Percentiles rank a stretch among this genome's conserved stretches.
Evolutionary conservation across 345 rosid species (phyloP).

Genomic region (Excoecaria cochinchinensis): DNA sequence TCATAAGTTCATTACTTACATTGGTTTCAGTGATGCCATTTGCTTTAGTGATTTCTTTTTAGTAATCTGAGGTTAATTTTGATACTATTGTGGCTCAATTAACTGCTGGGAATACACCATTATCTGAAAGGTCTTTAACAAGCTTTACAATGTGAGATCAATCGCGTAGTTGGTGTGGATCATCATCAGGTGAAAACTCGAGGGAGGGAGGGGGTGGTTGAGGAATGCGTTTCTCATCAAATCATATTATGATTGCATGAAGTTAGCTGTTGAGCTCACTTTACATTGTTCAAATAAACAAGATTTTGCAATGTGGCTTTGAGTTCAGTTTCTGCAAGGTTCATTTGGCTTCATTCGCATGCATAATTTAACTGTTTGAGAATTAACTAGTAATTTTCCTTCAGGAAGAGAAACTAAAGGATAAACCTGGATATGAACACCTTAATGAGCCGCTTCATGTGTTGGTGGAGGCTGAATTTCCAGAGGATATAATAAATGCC

Average conservation of each 20-base stretch:
- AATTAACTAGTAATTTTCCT: constrained; percentile 10
- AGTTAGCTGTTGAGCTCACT: not conserved
- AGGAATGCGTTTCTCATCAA: not conserved
- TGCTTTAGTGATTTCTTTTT: not conserved
- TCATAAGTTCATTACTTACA: not conserved
- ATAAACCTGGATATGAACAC: constrained; percentile 93
- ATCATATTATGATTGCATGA: not conserved
- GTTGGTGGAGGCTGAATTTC: constrained; percentile 89
- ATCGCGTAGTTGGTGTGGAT: too few relatives aligned
- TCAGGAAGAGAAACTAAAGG: constrained; percentile 90
- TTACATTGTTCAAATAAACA: not conserved
- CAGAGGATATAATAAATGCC: constrained; percentile 69
- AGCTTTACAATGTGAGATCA: too few relatives aligned
- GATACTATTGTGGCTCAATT: not conserved
- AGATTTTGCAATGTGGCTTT: not conserved
- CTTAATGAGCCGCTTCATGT: constrained; percentile 85
- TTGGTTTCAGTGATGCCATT: not conserved
- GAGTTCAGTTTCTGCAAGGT: not conserved
- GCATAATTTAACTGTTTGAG: constrained; percentile 7
- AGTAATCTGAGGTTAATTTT: not conserved
- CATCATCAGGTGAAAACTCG: too few relatives aligned
- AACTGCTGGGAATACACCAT: too few relatives aligned
- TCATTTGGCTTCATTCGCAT: not conserved
- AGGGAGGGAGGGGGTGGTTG: too few relatives aligned
- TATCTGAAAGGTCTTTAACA: too few relatives aligned